Conservation (phyloP, 2,329 filamentous ascomycete genomes). For the Penicillium sp. region DNA sequence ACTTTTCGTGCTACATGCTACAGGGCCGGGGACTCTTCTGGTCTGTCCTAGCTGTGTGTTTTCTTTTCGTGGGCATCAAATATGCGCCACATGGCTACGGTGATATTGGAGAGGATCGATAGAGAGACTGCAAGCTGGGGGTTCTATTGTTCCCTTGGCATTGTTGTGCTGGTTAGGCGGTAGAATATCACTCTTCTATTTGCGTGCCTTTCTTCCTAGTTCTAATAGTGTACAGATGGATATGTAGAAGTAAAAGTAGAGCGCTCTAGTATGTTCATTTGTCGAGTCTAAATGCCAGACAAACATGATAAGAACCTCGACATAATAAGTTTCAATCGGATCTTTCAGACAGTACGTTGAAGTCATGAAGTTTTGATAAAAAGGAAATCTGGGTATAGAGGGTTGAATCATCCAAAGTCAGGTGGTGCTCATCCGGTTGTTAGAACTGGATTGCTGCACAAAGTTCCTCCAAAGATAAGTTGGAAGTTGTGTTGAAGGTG, state of each 20-base stretch:
- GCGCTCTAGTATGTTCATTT: constrained; percentile 17
- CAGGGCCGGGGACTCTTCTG: constrained; percentile 3
- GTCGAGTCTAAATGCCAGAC: constrained; percentile 15
- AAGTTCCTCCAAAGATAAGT: constrained; percentile 13
- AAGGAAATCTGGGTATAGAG: constrained; percentile 39
- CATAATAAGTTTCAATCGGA: neutral
- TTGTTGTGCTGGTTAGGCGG: neutral
- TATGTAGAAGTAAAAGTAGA: neutral
- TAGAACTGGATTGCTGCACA: constrained; percentile 15
- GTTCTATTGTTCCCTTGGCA: neutral
- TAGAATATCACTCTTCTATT: constrained; percentile 12
- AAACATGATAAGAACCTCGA: constrained; percentile 5
- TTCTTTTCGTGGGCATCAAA: neutral
- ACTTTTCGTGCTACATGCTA: constrained; percentile 12
- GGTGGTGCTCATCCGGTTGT: constrained; percentile 17
- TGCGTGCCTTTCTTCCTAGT: constrained; percentile 10
- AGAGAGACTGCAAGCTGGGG: neutral
- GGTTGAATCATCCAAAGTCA: constrained; percentile 40
- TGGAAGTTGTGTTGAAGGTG: constrained; percentile 25
- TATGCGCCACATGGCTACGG: neutral
- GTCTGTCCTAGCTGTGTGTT: constrained; percentile 5
- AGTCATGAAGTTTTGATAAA: constrained; percentile 25
- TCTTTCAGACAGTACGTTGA: constrained; percentile 25
- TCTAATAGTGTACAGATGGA: constrained; percentile 8
- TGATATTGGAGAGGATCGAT: constrained; percentile 2